These are phyloP conservation scores for Carex kokanica DNA, from an alignment of 176 grass and related monocot species.

Conservation along the genomic window DNA sequence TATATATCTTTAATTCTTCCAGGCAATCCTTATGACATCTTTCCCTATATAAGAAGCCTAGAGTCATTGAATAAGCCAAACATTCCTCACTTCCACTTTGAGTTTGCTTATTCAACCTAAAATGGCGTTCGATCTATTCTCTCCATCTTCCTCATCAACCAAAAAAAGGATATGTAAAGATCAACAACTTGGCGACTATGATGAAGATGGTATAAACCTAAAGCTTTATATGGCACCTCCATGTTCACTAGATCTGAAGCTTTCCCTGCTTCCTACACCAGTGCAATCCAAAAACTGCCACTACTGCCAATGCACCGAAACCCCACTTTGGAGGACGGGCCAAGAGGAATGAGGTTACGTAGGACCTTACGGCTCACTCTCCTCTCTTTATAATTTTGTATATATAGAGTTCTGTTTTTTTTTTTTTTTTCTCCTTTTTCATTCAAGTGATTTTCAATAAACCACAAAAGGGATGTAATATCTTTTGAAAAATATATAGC, in stretches of 20 bases:
- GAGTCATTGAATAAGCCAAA: background rate
- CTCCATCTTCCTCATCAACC: background rate
- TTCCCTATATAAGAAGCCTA: background rate
- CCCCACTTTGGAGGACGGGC: background rate
- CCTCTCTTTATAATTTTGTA: background rate
- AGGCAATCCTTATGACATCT: background rate
- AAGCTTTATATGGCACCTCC: conserved; percentile 6
- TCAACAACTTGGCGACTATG: background rate
- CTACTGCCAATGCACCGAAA: background rate
- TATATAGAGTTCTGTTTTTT: background rate
- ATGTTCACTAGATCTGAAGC: background rate
- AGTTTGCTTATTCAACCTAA: background rate
- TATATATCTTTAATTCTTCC: background rate
- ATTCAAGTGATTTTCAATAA: background rate
- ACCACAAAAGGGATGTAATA: background rate
- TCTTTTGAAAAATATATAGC: background rate
- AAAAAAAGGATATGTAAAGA: background rate
- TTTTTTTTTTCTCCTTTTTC: background rate
- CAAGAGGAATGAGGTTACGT: background rate
- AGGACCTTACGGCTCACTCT: background rate
- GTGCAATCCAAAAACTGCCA: too few relatives aligned
- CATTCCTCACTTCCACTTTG: too few relatives aligned
- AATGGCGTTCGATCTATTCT: background rate
- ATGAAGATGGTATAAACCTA: conserved; percentile 5
- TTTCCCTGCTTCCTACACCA: background rate